Evolutionary conservation across 2,329 filamentous ascomycete species (phyloP).

Genomic region (Aureobasidium leucospermi): DNA sequence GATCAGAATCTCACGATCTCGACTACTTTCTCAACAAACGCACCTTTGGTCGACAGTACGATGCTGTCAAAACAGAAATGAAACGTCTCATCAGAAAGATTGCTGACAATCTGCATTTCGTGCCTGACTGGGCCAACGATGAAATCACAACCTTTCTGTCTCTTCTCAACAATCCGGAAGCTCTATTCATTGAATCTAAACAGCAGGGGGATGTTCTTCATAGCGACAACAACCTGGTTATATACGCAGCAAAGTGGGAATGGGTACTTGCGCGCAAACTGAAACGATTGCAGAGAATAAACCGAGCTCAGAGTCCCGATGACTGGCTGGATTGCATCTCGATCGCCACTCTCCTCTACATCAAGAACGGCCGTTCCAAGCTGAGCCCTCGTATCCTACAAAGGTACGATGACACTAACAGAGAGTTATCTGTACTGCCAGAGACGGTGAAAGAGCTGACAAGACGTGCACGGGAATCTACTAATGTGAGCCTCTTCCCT

Average conservation of each 20-base stretch:
- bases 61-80: background rate
- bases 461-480: background rate
- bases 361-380: background rate
- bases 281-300: background rate
- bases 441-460: background rate
- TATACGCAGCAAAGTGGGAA: background rate
- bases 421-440: background rate
- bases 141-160: background rate
- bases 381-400: background rate
- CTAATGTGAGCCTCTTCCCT: background rate
- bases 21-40: background rate
- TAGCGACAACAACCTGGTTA: background rate
- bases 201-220: background rate
- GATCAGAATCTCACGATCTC: background rate
- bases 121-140: background rate
- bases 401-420: background rate
- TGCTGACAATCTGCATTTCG: background rate
- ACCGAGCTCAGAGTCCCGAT: background rate
- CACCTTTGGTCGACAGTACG: background rate
- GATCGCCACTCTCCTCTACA: background rate
- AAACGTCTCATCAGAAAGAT: background rate
- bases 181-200: background rate
- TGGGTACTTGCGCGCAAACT: background rate
- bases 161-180: background rate
- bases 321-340: background rate